Evolutionary conservation across 495 filamentous ascomycete species (phyloP), one percentile per base, ranked within the genome.

Genomic region (Patellaria atrata): DNA sequence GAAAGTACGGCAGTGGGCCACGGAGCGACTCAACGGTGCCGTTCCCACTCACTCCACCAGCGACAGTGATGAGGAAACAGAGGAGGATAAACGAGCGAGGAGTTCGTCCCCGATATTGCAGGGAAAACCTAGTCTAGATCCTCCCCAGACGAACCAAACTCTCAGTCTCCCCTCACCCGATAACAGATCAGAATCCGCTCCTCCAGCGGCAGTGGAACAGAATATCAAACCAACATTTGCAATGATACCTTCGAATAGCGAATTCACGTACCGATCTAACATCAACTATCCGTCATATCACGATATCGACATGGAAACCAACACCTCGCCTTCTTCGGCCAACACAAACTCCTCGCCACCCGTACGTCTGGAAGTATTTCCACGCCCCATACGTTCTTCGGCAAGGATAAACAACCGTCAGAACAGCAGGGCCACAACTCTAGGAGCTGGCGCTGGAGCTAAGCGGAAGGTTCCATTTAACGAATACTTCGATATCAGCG

Each of bases 401-500:
- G 56, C 58, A 50, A 46, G 54, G 52, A 49, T 41, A 39, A 66
- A 55, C 28, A 44, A 54, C 21, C 60, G 74, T 38, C 48, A 55
- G 29, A 47, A 61, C 1, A 47, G 58, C n/a, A 54, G 45, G 43
- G 55, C 44, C 35, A 57, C 30, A 44, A 58, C 45, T 40, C 63
- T 69, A 29, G 70, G 64, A 12, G 67, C 48, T 21, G 73, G 67
- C 3, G 69, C 74, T 2, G 83, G 85, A 0, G 77, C 77, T 18
- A 94, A 94, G 58, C 69, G 85, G 11, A 75, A 80, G 45, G 62
- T 79, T 39, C 72, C 78, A 26, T 68, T 84, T 23, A 68, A 70
- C 2, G 85, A 94, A 37, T 76, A 85, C 40, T 92, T 91, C 44
- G 82, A 89, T 42, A 54, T 94, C n/a, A 71, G 71, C 4, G 70